Evolutionary conservation across 352 stramenopile species (phyloP), one percentile per base, ranked within the genome.

Genomic region (Chrysophaeum taylorii): DNA sequence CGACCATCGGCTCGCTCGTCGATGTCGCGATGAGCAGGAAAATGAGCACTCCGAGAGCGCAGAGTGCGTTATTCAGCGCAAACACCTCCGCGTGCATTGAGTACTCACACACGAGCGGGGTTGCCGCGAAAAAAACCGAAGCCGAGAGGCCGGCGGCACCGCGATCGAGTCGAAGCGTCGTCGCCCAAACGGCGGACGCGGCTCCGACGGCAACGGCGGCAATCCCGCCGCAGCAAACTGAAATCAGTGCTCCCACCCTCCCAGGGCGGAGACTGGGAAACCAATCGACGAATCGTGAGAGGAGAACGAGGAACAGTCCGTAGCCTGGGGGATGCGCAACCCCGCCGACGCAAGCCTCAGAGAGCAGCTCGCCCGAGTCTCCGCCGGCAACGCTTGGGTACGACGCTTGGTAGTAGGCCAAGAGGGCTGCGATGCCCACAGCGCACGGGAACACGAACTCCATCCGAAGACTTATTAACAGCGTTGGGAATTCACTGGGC

Each of bases 51-150:
- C 80, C 42, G 18, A 72, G 36, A 0, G 81, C 77, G 21, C 81
- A 73, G 38, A 93, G 89, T 5, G 88, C 71, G 62, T 94, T 94
- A 74, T 94, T 94, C 25, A 94, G 79, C 12, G 86, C 81, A 64
- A 94, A 94, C 14, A 94, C 88, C 75, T 94, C 88, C 35, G 85
- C 85, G 16, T 86, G 79, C 42, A 90, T 81, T 0, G 84, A 84
- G 71, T 94, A 93, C 38, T 84, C 88, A 87, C 88, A 94, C n/a
- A 88, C 84, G 36, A 93, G 76, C 31, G 86, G 84, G 9, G 84
- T 90, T 15, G 87, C 53, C 12, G 78, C 79, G 81, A 89, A 73
- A n/a, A n/a, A n/a, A n/a, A n/a, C n/a, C n/a, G n/a, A n/a, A n/a
- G n/a, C n/a, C n/a, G n/a, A n/a, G n/a, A n/a, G n/a, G n/a, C n/a